Conservation (phyloP, 345 rosid species). For the Excoecaria cochinchinensis region DNA sequence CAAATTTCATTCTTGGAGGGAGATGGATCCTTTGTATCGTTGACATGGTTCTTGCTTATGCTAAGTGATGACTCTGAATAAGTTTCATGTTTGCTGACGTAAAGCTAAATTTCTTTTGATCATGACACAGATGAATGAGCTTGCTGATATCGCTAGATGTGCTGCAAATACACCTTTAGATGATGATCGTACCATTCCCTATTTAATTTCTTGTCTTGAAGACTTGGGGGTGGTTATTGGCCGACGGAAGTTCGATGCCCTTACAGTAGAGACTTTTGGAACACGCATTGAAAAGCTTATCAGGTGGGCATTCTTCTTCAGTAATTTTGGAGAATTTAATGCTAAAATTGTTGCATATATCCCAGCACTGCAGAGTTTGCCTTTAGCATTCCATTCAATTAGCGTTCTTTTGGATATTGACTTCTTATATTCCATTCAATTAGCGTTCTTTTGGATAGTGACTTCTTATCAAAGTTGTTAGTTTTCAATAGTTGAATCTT, state of each 20-base stretch:
- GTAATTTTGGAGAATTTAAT: conserved; percentile 9
- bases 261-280: conserved; percentile 95
- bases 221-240: conserved; percentile 79
- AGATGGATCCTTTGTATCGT: conserved; percentile 13
- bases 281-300: conserved; percentile 90
- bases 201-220: conserved; percentile 75
- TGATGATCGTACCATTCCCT: conserved; percentile 68
- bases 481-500: neutral
- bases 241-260: conserved; percentile 90
- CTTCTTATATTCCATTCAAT: conserved; percentile 7
- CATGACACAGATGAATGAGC: conserved; percentile 82
- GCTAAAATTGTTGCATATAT: neutral
- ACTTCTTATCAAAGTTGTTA: neutral
- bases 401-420: conserved; percentile 5
- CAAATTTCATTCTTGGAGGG: neutral
- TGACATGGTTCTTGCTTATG: neutral
- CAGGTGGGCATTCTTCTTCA: conserved; percentile 45
- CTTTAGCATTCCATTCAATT: conserved; percentile 6
- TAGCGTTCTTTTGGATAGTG: conserved; percentile 7
- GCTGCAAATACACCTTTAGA: conserved; percentile 75
- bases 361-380: neutral
- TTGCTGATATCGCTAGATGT: conserved; percentile 96
- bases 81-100: conserved; percentile 9
- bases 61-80: neutral
- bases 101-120: conserved; percentile 23